Evolutionary conservation across 1,284 basidiomycete species (phyloP).

Genomic region (Cutaneotrichosporon cavernicola): DNA sequence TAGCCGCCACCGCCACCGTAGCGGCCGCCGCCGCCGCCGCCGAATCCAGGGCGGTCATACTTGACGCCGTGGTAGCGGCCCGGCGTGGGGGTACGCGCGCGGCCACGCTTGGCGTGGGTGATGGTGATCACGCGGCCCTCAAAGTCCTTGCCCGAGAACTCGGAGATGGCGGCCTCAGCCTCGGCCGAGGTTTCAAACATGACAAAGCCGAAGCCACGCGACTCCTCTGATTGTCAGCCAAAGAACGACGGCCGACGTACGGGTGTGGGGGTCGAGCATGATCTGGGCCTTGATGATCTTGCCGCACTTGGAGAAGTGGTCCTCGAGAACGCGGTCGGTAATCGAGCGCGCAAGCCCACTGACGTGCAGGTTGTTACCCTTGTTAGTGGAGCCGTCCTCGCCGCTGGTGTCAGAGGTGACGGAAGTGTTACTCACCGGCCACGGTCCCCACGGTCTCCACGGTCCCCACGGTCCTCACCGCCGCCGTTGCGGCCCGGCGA

Average conservation of each 20-base stretch:
- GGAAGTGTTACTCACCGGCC: conserved; percentile 25
- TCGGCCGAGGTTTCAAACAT: conserved; percentile 86
- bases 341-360: conserved; percentile 78
- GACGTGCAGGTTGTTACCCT: conserved; percentile 95
- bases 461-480: conserved; percentile 8
- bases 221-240: conserved; percentile 59
- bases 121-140: conserved; percentile 82
- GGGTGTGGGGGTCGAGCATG: conserved; percentile 95
- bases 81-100: conserved; percentile 91
- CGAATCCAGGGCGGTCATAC: conserved; percentile 58
- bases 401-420: conserved; percentile 26
- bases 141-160: conserved; percentile 76
- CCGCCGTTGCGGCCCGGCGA: conserved; percentile 38
- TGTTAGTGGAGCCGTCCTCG: conserved; percentile 63
- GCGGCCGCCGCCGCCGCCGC: conserved; percentile 57
- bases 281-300: conserved; percentile 81
- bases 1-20: conserved; percentile 36
- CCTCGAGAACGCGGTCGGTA: conserved; percentile 82
- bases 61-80: conserved; percentile 73
- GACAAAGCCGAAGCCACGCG: conserved; percentile 96
- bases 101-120: conserved; percentile 88
- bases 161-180: conserved; percentile 82
- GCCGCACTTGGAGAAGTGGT: conserved; percentile 82
- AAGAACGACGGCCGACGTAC: conserved; percentile 44
- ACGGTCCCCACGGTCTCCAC: conserved; percentile 16